Percentiles rank a stretch among this genome's conserved stretches.
Evolutionary conservation across 2,329 filamentous ascomycete species (phyloP).

Genomic region (Anthostomella pinea): DNA sequence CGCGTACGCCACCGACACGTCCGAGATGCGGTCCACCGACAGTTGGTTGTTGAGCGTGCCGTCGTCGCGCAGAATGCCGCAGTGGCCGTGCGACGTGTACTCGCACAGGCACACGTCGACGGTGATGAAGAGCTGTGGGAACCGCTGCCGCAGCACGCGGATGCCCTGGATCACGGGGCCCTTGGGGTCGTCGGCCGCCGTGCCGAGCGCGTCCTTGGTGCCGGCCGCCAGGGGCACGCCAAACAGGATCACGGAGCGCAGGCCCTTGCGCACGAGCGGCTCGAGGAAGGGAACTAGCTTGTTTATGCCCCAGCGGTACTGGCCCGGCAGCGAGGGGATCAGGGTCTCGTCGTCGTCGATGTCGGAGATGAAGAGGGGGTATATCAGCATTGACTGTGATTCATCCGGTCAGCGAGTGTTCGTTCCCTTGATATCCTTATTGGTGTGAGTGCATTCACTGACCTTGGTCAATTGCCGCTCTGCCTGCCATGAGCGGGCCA

Average conservation of each 20-base stretch:
- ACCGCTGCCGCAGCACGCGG: slow-evolving; percentile 75
- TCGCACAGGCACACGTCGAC: slow-evolving; percentile 97
- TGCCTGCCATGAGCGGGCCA: slow-evolving; percentile 78
- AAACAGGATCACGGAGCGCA: slow-evolving; percentile 92
- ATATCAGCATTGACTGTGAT: slow-evolving; percentile 91
- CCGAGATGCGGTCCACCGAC: slow-evolving; percentile 90
- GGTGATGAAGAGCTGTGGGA: slow-evolving; percentile 87
- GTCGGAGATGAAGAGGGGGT: slow-evolving; percentile 94
- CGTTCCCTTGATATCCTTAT: slow-evolving; percentile 1
- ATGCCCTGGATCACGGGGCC: slow-evolving; percentile 90
- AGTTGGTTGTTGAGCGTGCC: slow-evolving; percentile 89
- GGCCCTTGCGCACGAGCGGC: slow-evolving; percentile 82
- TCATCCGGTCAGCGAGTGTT: slow-evolving; percentile 2
- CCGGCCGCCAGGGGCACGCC: slow-evolving; percentile 81
- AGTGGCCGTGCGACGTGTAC: slow-evolving; percentile 97
- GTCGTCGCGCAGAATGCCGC: slow-evolving; percentile 91
- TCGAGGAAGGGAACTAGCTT: slow-evolving; percentile 80
- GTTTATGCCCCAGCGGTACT: slow-evolving; percentile 85
- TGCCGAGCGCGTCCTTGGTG: slow-evolving; percentile 88
- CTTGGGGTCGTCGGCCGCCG: slow-evolving; percentile 85
- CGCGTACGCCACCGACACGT: slow-evolving; percentile 98
- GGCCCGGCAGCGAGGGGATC: slow-evolving; percentile 88
- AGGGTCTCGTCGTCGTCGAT: slow-evolving; percentile 86
- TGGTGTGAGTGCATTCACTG: slow-evolving; percentile 19
- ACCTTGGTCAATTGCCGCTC: slow-evolving; percentile 85